Evolutionary conservation across 768 basidiomycete species (phyloP), one percentile per base, ranked within the genome.

Genomic region (Lactarius hatsudake): DNA sequence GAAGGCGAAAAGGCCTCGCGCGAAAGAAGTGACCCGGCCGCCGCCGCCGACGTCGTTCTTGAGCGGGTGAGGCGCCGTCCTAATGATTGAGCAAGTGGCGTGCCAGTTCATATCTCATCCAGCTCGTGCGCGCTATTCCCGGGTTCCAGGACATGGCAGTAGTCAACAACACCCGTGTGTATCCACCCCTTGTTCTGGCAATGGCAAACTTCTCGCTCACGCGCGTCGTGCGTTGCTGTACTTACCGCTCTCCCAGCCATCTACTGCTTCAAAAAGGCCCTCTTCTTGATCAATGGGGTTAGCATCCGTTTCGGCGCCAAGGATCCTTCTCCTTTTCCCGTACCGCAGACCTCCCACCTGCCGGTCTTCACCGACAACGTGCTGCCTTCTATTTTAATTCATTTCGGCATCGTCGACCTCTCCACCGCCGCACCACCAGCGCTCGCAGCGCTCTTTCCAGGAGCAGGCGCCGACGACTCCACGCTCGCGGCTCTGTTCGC

Each of bases 181-280:
- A 59, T 8, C 53, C 40, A 45, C 45, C 54, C 34, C 17, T 42
- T 68, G 64, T 55, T 59, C 38, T 40, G 23, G 23, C 51, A 51
- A n/a, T 10, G 1, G n/a, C 18, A 20, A 62, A 54, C 62, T 60
- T 57, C 60, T 61, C 64, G 30, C 58, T 66, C 58, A 63, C 53
- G 40, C 51, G 17, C 32, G 32, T 51, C 26, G 23, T 51, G 51
- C 26, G 51, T n/a, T 51, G 43, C 20, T 15, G 38, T 40, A 40
- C 38, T 40, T 48, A 23, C 36, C 51, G 9, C 45, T 45, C 55
- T 28, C 34, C 15, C 71, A 93, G 91, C 85, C n/a, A 81, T 94
- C 28, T 95, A 93, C 77, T 86, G 91, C 73, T 93, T 94, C 83
- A 94, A 94, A 77, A 96, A 95, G 74, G 93, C 90, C 2, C 79